Percentiles rank a stretch among this genome's conserved stretches.
Conservation (phyloP, 2,329 filamentous ascomycete genomes). For the Cladosporium sp. region DNA sequence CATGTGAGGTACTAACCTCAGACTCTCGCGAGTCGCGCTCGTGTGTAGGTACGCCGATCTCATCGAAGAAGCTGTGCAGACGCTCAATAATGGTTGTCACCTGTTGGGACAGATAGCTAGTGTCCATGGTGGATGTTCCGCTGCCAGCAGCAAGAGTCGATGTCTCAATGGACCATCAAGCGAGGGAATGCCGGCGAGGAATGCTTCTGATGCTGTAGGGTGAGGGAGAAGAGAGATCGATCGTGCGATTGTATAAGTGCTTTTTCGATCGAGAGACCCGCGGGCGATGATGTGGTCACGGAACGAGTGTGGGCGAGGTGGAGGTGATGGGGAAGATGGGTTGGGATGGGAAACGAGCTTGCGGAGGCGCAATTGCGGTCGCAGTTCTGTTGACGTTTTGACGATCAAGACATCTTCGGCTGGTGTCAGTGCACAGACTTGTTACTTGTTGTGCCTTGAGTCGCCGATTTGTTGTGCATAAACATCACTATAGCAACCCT, state of each 20-base stretch:
- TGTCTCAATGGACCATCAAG: slow-evolving; percentile 26
- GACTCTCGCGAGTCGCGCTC: slow-evolving; percentile 87
- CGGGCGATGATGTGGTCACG: neutral
- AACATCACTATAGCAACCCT: neutral
- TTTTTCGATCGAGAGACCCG: neutral
- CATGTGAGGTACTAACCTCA: slow-evolving; percentile 64
- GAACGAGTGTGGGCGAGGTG: slow-evolving; percentile 3
- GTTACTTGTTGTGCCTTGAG: neutral
- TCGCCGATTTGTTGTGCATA: neutral
- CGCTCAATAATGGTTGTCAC: slow-evolving; percentile 92
- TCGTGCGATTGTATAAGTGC: neutral
- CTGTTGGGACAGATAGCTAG: slow-evolving; percentile 89
- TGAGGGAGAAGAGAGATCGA: neutral
- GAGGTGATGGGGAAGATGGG: neutral
- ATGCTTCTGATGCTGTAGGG: slow-evolving; percentile 17
- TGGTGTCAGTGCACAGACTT: slow-evolving; percentile 1
- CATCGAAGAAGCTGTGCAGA: slow-evolving; percentile 91
- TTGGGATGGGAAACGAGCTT: slow-evolving; percentile 1
- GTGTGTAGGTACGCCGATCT: slow-evolving; percentile 92
- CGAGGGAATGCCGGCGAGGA: slow-evolving; percentile 22
- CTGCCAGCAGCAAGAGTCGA: slow-evolving; percentile 33
- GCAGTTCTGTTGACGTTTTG: slow-evolving; percentile 7
- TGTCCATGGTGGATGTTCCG: slow-evolving; percentile 65
- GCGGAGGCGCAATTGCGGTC: neutral
- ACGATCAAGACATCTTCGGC: slow-evolving; percentile 5